Evolutionary conservation across 2,329 filamentous ascomycete genomes (phyloP), one percentile per base, ranked within the genome.

Genomic region (Curvularia sp.): DNA sequence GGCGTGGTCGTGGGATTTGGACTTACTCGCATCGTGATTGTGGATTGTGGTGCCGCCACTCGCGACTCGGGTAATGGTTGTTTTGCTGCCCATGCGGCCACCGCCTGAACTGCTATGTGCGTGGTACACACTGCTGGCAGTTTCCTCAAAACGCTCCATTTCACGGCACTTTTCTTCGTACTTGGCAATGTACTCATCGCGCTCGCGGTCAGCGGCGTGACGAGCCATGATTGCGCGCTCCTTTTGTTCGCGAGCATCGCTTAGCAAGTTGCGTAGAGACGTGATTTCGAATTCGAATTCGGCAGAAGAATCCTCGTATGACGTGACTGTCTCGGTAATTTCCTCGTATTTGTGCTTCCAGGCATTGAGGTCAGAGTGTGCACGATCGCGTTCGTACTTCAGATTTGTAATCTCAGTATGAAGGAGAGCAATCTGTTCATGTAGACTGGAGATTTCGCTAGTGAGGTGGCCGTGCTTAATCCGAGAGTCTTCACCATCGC

Each of bases 141-240:
- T 61, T 28, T 70, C 67, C 41, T 67, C 64, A 15, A 64, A 70
- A 1, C 64, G 42, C 53, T 69, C 65, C 60, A 70, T 61, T 35
- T 70, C 67, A 1, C 67, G 55, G 31, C 67, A 69, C 57, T 70
- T 70, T 58, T 70, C 66, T 31, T 70, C 66, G 31, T 69, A 69
- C 51, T 66, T 66, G 13, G 61, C 50, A 9, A 67, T 52, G 28
- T 62, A 62, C 31, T 69, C 66, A 41, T 70, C 67, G 15, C 67
- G 58, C 52, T 70, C 67, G 44, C 63, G 66, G 35, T 70, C 66
- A n/a, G 67, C 66, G 7, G 62, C 56, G 42, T 70, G 60, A 1
- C 67, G 60, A 1, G 66, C 66, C 15, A 58, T 49, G 9, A 70
- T 69, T 2, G 67, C 66, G 7, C 65, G 63, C 20, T 69, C 67